Percentiles rank a stretch among this genome's conserved stretches.
These are phyloP conservation scores for Apophysomyces elegans DNA, from an alignment of 371 early-diverging fungal genomes.

Conservation along the genomic window DNA sequence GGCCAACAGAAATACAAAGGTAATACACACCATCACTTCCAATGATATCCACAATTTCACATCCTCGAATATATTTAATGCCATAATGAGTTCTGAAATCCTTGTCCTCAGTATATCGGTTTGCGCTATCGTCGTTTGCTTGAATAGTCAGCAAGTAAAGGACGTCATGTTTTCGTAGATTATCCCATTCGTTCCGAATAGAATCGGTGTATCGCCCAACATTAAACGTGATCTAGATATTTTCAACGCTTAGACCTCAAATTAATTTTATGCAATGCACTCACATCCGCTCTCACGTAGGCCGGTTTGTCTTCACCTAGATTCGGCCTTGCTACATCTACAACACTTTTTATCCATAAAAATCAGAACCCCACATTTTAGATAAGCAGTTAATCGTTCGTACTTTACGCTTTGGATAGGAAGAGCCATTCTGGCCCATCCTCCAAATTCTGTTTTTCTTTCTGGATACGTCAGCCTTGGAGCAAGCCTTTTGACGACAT, in stretches of 20 bases:
- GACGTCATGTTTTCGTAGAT: slow-evolving; percentile 81
- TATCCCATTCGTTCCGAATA: slow-evolving; percentile 88
- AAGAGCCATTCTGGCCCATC: slow-evolving; percentile 93
- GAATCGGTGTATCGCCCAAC: slow-evolving; percentile 68
- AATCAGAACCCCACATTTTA: background rate
- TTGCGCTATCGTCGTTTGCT: slow-evolving; percentile 59
- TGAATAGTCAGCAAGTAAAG: slow-evolving; percentile 78
- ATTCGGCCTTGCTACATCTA: slow-evolving; percentile 76
- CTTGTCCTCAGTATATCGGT: slow-evolving; percentile 47
- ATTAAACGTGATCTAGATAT: slow-evolving; percentile 52
- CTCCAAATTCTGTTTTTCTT: slow-evolving; percentile 72
- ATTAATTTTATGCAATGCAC: background rate
- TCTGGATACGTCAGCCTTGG: slow-evolving; percentile 71
- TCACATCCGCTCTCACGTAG: slow-evolving; percentile 78
- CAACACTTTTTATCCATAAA: slow-evolving; percentile 39
- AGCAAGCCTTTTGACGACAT: slow-evolving; percentile 79
- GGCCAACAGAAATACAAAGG: background rate
- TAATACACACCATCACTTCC: slow-evolving; percentile 67
- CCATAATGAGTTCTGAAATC: slow-evolving; percentile 75
- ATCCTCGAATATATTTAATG: slow-evolving; percentile 82
- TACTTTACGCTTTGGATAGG: slow-evolving; percentile 61
- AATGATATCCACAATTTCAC: slow-evolving; percentile 80
- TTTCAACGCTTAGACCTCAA: background rate
- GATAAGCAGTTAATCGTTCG: background rate
- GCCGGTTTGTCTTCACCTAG: slow-evolving; percentile 79